Conservation (phyloP, 305 asterid species). For the Fraxinus velutina region DNA sequence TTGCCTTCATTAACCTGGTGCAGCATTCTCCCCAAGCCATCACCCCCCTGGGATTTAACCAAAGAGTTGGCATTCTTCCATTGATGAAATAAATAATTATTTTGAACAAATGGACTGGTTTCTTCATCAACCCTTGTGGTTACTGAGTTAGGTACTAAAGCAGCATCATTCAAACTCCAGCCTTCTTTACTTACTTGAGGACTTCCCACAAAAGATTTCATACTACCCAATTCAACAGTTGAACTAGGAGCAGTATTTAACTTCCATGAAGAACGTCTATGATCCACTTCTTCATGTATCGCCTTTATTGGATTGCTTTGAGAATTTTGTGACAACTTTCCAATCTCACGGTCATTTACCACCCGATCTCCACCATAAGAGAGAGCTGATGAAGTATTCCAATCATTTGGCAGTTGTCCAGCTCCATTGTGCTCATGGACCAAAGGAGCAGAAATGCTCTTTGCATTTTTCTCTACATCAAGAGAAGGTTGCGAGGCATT, state of each 20-base stretch:
- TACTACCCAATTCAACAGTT: slow-evolving; percentile 24
- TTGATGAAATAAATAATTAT: slow-evolving; percentile 42
- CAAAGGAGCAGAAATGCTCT: slow-evolving; percentile 36
- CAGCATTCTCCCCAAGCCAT: slow-evolving; percentile 39
- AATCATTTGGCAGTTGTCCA: slow-evolving; percentile 40
- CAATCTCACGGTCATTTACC: background rate
- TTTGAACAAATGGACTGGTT: slow-evolving; percentile 40
- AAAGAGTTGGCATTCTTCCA: slow-evolving; percentile 55
- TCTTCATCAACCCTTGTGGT: slow-evolving; percentile 37
- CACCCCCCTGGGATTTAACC: slow-evolving; percentile 45
- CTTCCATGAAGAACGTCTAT: background rate
- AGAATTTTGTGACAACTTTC: background rate
- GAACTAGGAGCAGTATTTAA: background rate
- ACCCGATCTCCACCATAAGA: background rate
- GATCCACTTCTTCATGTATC: background rate
- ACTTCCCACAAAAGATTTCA: slow-evolving; percentile 21
- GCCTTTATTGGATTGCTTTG: background rate
- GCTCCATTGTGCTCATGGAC: slow-evolving; percentile 37
- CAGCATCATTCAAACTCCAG: slow-evolving; percentile 42
- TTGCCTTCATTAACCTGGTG: slow-evolving; percentile 38
- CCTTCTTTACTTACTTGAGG: slow-evolving; percentile 39
- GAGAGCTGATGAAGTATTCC: slow-evolving; percentile 30
- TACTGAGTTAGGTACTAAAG: slow-evolving; percentile 36
- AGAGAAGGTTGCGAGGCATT: slow-evolving; percentile 41
- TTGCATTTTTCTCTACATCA: slow-evolving; percentile 38